Base-by-base conservation (phyloP, 1,139 yeast species). In the Candida mesenterica region DNA sequence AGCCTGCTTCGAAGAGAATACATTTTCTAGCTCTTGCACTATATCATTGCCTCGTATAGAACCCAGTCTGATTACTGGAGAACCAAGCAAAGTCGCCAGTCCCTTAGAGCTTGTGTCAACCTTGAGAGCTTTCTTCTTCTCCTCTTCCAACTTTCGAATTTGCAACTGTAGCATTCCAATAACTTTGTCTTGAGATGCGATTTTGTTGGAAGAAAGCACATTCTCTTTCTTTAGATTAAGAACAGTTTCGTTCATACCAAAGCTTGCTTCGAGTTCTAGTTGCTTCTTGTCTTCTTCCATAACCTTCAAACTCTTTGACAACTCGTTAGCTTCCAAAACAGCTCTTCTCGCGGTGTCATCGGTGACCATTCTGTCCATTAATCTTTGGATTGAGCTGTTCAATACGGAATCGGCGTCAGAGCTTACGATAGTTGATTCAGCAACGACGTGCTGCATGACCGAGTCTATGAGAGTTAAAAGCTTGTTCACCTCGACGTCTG, bases 281-380 rank as follows among this genome's bases (percentile, higher is more conserved):
- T 46, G 44, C 23, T 44, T 42, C 35, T 61, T 58, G 24, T 61
- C 63, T n/a, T 39, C 46, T 40, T 53, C 59, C 20, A 67, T 39
- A 3, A 24, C 26, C 16, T 50, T 44, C 13, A 67, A 38, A 13
- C 52, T 50, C 26, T 50, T 49, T 5, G 49, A 36, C 33, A 65
- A 43, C 22, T 52, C 57, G 20, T 52, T 49, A 0, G 62, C 50
- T 34, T 64, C 68, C 25, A 60, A 43, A n/a, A 64, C 50, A 1
- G 68, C 68, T 36, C 60, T 48, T 34, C 61, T 51, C 2, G 69
- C 67, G 3, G 58, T 61, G 28, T 61, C 64, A 38, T 63, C 69
- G 1, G 65, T 54, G 8, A 55, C 46, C 39, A 64, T 42, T 27
- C 64, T 45, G 37, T 66, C 69, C 54, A 65, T 57, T 16, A 64